A percentile compares a stretch with the other conserved stretches of the same genome.
phyloP scores from a whole-genome alignment of 2,329 filamentous ascomycete species.

The Escovopsis weberi region DNA sequence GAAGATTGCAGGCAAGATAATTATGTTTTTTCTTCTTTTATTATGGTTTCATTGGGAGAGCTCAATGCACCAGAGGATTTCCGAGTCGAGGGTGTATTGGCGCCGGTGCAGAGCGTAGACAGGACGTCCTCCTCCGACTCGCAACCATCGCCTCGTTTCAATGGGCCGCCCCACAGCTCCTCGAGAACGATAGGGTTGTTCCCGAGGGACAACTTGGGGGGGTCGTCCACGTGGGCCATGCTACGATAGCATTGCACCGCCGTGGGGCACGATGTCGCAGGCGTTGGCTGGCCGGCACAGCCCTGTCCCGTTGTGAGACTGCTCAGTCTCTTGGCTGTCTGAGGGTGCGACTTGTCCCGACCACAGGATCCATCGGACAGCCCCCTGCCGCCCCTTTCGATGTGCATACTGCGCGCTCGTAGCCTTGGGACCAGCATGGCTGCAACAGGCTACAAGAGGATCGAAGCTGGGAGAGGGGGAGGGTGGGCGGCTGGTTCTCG shows the following conservation, averaged over 20 bases:
- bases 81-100: constrained; percentile 16
- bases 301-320: constrained; percentile 13
- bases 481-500: constrained; percentile 8
- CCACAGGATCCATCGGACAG: constrained; percentile 8
- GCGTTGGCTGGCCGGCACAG: constrained; percentile 2
- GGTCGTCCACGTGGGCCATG: constrained; percentile 38
- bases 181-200: constrained; percentile 31
- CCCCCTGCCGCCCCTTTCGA: constrained; percentile 21
- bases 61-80: constrained; percentile 8
- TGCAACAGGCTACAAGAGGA: constrained; percentile 23
- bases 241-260: constrained; percentile 29
- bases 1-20: background rate
- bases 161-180: constrained; percentile 25
- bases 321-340: constrained; percentile 19
- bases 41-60: background rate
- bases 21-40: background rate
- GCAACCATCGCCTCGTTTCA: too few relatives aligned
- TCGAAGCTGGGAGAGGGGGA: constrained; percentile 1
- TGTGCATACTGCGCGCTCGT: constrained; percentile 34
- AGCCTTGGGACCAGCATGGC: constrained; percentile 25
- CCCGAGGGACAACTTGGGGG: constrained; percentile 29
- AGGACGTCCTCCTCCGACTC: too few relatives aligned
- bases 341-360: constrained; percentile 6
- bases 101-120: too few relatives aligned
- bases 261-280: constrained; percentile 5